These are phyloP conservation scores for Monilinia laxa DNA, from an alignment of 2,329 filamentous ascomycete genomes.

Conservation along the genomic window DNA sequence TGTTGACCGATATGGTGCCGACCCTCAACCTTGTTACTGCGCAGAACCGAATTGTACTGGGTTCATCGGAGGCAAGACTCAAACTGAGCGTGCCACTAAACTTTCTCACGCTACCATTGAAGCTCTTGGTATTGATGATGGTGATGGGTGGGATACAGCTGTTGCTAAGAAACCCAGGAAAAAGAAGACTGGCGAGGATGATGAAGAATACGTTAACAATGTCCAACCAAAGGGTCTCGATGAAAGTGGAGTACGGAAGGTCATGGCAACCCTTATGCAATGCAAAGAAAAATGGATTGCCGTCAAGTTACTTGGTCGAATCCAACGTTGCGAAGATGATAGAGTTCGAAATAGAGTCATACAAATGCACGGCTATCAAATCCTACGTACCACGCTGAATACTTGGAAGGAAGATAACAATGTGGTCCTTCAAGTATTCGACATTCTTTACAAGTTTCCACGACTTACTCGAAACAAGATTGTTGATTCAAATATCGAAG, in stretches of 20 bases:
- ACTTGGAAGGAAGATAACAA: constrained; percentile 90
- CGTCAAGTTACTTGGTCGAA: constrained; percentile 86
- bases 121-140: constrained; percentile 91
- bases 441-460: constrained; percentile 85
- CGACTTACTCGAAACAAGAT: constrained; percentile 96
- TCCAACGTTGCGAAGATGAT: constrained; percentile 84
- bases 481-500: constrained; percentile 90
- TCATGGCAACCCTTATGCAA: constrained; percentile 95
- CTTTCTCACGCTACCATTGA: constrained; percentile 86
- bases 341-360: constrained; percentile 84
- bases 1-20: constrained; percentile 94
- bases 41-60: constrained; percentile 92
- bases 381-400: constrained; percentile 81
- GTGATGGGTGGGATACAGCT: constrained; percentile 86
- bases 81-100: constrained; percentile 93
- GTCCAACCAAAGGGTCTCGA: constrained; percentile 76
- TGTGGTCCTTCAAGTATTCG: constrained; percentile 82
- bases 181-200: constrained; percentile 88
- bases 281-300: constrained; percentile 99
- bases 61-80: constrained; percentile 95
- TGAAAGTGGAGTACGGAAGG: constrained; percentile 82
- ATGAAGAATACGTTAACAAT: constrained; percentile 93
- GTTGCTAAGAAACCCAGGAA: constrained; percentile 88
- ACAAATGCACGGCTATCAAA: constrained; percentile 96
- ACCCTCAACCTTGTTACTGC: constrained; percentile 96